Conservation (phyloP, 1,139 yeast genomes). For the Meyerozyma smithsonii region DNA sequence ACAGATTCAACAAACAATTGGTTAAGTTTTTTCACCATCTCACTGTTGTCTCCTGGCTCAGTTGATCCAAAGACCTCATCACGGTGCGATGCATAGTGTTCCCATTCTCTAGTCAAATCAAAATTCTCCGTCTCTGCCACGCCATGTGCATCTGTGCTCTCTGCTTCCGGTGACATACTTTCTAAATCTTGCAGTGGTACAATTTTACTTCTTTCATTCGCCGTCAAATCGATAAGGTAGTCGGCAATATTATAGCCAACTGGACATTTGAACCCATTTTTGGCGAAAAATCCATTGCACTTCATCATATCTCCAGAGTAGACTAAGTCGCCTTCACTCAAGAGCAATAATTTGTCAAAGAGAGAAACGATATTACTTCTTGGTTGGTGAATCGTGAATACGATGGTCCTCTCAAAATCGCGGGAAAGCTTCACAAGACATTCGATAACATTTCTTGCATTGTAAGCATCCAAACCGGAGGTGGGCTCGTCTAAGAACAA, state of each 20-base stretch:
- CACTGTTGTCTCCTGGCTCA: constrained; percentile 10
- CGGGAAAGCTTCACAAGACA: constrained; percentile 75
- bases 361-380: constrained; percentile 89
- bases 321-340: constrained; percentile 81
- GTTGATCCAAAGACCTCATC: constrained; percentile 46
- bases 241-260: constrained; percentile 91
- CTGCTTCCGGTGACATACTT: constrained; percentile 19
- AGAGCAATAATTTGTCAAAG: constrained; percentile 74
- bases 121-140: constrained; percentile 34
- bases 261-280: constrained; percentile 80
- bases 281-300: constrained; percentile 68
- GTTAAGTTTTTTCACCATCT: constrained; percentile 26
- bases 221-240: constrained; percentile 84
- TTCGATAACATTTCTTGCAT: constrained; percentile 88
- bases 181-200: constrained; percentile 7
- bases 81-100: constrained; percentile 79
- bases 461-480: constrained; percentile 89
- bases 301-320: constrained; percentile 80
- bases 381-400: constrained; percentile 97
- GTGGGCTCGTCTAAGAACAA: constrained; percentile 87
- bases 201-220: constrained; percentile 41
- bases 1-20: constrained; percentile 46
- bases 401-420: constrained; percentile 78
- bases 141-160: constrained; percentile 18
- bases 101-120: constrained; percentile 81